These are phyloP conservation scores for Brassica carinata DNA, from an alignment of 345 rosid species.

Conservation along the genomic window DNA sequence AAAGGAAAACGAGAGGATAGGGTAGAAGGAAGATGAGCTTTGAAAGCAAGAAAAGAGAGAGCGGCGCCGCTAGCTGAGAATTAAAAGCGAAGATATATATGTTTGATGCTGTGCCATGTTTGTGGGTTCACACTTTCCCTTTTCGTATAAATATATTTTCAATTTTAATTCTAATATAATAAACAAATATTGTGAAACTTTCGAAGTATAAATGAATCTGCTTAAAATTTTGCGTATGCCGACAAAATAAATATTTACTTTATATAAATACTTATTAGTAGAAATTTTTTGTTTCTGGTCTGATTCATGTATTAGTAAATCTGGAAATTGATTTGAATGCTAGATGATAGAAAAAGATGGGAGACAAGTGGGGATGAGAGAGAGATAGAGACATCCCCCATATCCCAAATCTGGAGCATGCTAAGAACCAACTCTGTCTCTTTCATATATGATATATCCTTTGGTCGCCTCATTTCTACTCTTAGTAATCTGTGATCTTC, in stretches of 20 bases:
- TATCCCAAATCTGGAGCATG: conserved; percentile 30
- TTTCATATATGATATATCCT: conserved; percentile 25
- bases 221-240: neutral
- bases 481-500: neutral
- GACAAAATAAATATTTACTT: neutral
- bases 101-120: conserved; percentile 14
- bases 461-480: conserved; percentile 18
- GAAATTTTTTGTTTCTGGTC: neutral
- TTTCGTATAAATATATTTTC: neutral
- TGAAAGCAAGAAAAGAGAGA: conserved; percentile 53
- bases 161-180: neutral
- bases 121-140: neutral
- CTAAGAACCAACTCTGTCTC: conserved; percentile 22
- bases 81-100: conserved; percentile 13
- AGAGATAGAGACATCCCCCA: conserved; percentile 29
- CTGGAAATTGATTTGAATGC: neutral
- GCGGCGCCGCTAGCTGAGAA: conserved; percentile 58
- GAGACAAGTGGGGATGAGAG: conserved; percentile 35
- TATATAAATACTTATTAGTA: neutral
- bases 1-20: conserved; percentile 18
- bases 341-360: conserved; percentile 10
- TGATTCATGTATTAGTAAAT: neutral
- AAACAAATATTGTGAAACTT: neutral
- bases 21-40: conserved; percentile 47
- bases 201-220: neutral